Evolutionary conservation across 345 rosid species (phyloP), one percentile per base, ranked within the genome.

Genomic region (Rhizophora mangle): DNA sequence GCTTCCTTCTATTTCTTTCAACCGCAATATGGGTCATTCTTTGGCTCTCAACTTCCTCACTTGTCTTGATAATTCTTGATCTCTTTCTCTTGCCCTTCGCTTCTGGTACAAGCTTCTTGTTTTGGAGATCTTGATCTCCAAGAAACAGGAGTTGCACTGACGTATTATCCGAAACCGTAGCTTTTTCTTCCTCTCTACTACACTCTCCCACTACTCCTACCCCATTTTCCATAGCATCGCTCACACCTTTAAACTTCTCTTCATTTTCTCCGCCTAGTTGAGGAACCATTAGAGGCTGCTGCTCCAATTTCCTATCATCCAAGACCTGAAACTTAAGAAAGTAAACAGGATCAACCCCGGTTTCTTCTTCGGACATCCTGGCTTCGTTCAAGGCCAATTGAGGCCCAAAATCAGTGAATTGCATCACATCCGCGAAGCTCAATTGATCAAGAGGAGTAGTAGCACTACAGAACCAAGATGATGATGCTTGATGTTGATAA

Each of bases 11-110:
- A 71, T 92, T 90, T 64, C 98, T 83, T 71, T 90, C 99, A 0
- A 96, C 97, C 0, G 99, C 97, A 16, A 96, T 96, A 64, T 92
- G 99, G 66, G 94, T 88, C 96, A 90, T 90, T 55, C 97, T 32
- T 66, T 96, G 98, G 85, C 90, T 96, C 72, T 92, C 97, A 3
- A 90, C 97, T 78, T 92, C 98, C 74, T 92, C 94, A 46, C 80
- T 92, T 16, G 99, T 90, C 82, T 92, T 95, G 59, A 79, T 49
- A 4, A 82, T 82, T 76, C 96, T 82, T 8, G 96, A 84, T 67
- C 97, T 82, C 81, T 89, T 92, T 58, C 92, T 83, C 85, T 92
- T 92, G 77, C 68, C 86, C 81, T 88, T 94, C 36, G 46, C 80
- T 56, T 82, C 90, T 19, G 73, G 30, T 27, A 32, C 34, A 37